A percentile compares a stretch with the other conserved stretches of the same genome.
These are phyloP conservation scores for Crithidia thermophila DNA, from an alignment of 208 protist genomes.

Conservation along the genomic window DNA sequence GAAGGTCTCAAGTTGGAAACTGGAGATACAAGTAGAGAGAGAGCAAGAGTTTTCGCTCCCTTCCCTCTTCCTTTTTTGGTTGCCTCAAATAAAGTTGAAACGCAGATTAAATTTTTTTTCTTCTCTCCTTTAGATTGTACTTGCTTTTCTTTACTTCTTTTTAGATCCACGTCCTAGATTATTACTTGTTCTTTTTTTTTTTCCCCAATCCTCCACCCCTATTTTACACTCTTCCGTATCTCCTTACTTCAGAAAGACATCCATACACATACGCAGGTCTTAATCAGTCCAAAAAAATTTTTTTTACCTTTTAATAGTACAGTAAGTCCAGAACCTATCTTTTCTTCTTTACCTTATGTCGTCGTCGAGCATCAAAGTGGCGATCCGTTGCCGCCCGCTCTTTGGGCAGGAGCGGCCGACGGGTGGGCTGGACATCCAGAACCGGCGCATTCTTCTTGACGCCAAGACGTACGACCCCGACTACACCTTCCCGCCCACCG, in stretches of 20 bases:
- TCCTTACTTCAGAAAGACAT: neutral
- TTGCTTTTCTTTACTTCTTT: conserved; percentile 7
- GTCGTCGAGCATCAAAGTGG: conserved; percentile 84
- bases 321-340: too few relatives aligned
- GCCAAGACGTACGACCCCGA: conserved; percentile 92
- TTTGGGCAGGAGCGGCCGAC: conserved; percentile 77
- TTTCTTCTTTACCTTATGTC: conserved; percentile 10
- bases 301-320: too few relatives aligned
- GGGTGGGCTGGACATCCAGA: conserved; percentile 79
- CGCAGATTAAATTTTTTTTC: conserved; percentile 3
- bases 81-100: too few relatives aligned
- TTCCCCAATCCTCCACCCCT: neutral
- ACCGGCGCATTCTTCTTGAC: conserved; percentile 83
- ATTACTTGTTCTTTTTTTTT: neutral
- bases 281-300: too few relatives aligned
- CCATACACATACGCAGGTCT: too few relatives aligned
- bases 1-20: too few relatives aligned
- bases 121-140: neutral
- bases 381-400: conserved; percentile 82
- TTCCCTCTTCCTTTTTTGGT: conserved; percentile 6
- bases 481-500: conserved; percentile 66
- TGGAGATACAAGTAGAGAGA: too few relatives aligned
- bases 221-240: too few relatives aligned
- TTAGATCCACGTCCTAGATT: neutral
- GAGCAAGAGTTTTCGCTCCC: too few relatives aligned